Percentiles rank a stretch among this genome's conserved stretches.
Conservation (phyloP, 2,329 filamentous ascomycete species). For the Alternaria hordeiaustralica region DNA sequence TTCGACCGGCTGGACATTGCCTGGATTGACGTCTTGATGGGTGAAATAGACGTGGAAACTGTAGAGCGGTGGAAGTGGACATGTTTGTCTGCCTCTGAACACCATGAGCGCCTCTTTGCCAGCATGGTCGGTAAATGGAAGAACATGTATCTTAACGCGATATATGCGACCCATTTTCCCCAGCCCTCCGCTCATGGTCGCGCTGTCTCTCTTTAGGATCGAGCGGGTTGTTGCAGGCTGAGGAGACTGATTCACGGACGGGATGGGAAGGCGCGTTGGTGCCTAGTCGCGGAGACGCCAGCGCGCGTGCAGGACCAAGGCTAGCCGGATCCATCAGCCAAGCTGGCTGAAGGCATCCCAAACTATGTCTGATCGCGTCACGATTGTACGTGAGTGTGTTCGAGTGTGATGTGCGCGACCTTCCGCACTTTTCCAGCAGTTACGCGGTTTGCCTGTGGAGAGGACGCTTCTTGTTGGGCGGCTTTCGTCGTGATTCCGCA, state of each 20-base stretch:
- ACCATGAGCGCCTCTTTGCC: conserved; percentile 13
- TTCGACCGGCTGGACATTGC: conserved; percentile 13
- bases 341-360: background rate
- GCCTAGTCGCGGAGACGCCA: background rate
- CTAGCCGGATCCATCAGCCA: background rate
- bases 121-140: conserved; percentile 16
- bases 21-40: conserved; percentile 9
- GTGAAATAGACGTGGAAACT: conserved; percentile 21
- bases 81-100: conserved; percentile 8
- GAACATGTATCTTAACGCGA: conserved; percentile 14
- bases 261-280: background rate
- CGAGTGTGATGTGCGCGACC: background rate
- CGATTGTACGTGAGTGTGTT: background rate
- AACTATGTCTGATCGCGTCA: background rate
- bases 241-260: background rate
- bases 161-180: conserved; percentile 6
- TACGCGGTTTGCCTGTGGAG: background rate
- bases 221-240: background rate
- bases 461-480: background rate
- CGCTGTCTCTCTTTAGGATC: background rate
- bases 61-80: conserved; percentile 17
- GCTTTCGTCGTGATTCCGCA: background rate
- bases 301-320: background rate
- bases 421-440: background rate
- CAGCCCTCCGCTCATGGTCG: background rate